Evolutionary conservation across 208 protist genomes (phyloP), one percentile per base, ranked within the genome.

Genomic region (Endotrypanum monterogeii): DNA sequence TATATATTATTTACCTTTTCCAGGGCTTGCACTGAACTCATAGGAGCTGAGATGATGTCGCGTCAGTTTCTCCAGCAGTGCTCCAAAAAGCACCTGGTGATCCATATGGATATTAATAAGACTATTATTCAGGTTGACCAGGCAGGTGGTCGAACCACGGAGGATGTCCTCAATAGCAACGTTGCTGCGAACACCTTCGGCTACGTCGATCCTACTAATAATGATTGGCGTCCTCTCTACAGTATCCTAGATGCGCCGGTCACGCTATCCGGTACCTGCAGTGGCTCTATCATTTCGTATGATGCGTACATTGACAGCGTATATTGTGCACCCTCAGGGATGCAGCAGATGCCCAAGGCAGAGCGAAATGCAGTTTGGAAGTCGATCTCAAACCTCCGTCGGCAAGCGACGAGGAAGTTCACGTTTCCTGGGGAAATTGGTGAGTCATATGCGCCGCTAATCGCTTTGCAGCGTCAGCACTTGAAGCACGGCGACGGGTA

Each of bases 41-140:
- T 41, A 23, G 7, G 60, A 63, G 6, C 68, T 65, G 20, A 28
- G 4, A 18, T 23, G 50, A 96, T 93, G 89, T 91, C 85, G 1
- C 78, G 83, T 3, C 56, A 71, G 9, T 80, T 92, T 74, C 79
- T 94, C 12, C 83, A 90, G 39, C n/a, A 54, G 12, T 93, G 86
- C 71, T 74, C 79, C 2, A 81, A 73, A 63, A 86, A 85, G 55
- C 93, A 89, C 60, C 76, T 97, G 18, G 81, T 97, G 6, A 83
- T 97, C 18, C 91, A 97, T 74, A 92, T 97, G 86, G 93, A 97
- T 62, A 93, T 97, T 55, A 97, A 97, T 79, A 92, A 89, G 61
- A 97, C 93, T 20, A 95, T 97, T 67, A 94, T 97, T 61, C 90
- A 94, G 78, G 62, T 92, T 0, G 93, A 97, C 74, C 76, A 78